Conservation (phyloP, 176 grass and related monocot species). For the Zea mays region Zm-B73-REFERENCE-NAM-5.0 NC_050096.1:251453001-251453500, state of each 20-base stretch:
- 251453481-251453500: background rate
- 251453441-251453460: background rate
- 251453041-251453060: background rate
- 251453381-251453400: background rate
- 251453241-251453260: no score
- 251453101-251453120: no score
- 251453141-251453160: no score
- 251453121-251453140: no score
- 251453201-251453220: no score
- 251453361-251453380: background rate
- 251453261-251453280: background rate
- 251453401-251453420: background rate
- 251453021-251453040: no score
- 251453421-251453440: background rate
- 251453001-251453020: background rate
- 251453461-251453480: background rate
- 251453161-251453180: no score
- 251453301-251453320: background rate
- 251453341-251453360: background rate
- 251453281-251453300: no score
- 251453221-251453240: no score
- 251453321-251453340: background rate
- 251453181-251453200: no score
- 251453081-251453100: no score
- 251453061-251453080: no score